These are phyloP conservation scores for Larix sibirica DNA, from an alignment of 83 land plant genomes.

Conservation along the genomic window DNA sequence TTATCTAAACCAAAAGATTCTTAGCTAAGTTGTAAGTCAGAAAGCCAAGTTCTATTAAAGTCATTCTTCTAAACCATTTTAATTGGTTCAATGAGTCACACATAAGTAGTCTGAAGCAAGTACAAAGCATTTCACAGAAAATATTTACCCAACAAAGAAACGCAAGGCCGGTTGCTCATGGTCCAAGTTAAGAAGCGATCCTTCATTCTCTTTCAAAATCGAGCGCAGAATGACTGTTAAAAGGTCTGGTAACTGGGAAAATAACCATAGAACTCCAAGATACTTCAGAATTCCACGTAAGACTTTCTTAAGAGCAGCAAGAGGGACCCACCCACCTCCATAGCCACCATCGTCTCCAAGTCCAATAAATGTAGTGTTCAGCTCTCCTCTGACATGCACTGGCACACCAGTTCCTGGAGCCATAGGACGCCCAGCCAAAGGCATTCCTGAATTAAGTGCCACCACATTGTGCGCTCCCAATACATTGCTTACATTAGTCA, in stretches of 20 bases:
- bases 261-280: conserved; percentile 97
- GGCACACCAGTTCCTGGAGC: conserved; percentile 61
- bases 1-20: not conserved
- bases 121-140: not conserved
- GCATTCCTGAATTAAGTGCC: conserved; percentile 47
- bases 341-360: conserved; percentile 99
- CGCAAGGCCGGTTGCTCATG: conserved; percentile 98
- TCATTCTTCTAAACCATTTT: not conserved
- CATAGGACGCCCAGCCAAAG: conserved; percentile 47
- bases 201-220: conserved; percentile 85
- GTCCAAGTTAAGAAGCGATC: conserved; percentile 89
- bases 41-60: not conserved
- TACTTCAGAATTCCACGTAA: conserved; percentile 92
- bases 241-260: conserved; percentile 96
- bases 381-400: conserved; percentile 80
- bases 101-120: not conserved
- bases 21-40: not conserved
- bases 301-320: conserved; percentile 95
- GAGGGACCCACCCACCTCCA: conserved; percentile 99
- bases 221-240: conserved; percentile 85
- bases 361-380: conserved; percentile 93
- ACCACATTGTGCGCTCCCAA: conserved; percentile 46
- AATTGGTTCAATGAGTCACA: not conserved
- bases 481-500: conserved; percentile 38
- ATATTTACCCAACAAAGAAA: conserved; percentile 89